These are phyloP conservation scores for Monosporascus ibericus DNA, from an alignment of 2,329 filamentous ascomycete genomes.

Conservation along the genomic window DNA sequence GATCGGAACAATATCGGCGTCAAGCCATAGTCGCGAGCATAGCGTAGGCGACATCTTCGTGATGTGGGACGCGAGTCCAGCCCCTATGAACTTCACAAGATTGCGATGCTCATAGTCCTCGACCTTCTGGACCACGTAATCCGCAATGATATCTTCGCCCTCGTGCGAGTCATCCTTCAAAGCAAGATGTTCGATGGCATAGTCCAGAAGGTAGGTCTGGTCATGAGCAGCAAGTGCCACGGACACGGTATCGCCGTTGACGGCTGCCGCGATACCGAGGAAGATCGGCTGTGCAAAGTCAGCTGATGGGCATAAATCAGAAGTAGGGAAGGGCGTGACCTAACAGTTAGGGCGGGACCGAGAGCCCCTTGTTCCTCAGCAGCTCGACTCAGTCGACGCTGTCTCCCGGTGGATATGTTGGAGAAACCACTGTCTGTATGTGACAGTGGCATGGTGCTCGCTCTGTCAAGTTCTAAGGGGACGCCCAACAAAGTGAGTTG, in stretches of 20 bases:
- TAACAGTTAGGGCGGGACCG: not conserved
- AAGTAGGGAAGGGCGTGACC: not conserved
- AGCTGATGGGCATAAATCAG: not conserved
- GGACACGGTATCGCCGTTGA: constrained; percentile 44
- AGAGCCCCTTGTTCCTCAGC: not conserved
- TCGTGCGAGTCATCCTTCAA: constrained; percentile 32
- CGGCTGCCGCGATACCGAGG: constrained; percentile 54
- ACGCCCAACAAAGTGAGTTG: not conserved
- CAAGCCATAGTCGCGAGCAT: constrained; percentile 66
- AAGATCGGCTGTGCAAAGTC: constrained; percentile 45
- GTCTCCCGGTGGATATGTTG: not conserved
- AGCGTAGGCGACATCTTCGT: constrained; percentile 56
- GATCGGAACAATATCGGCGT: constrained; percentile 70
- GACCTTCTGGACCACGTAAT: constrained; percentile 54
- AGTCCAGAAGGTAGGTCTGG: constrained; percentile 69
- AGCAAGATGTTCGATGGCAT: constrained; percentile 54
- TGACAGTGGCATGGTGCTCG: not conserved
- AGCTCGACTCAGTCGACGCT: not conserved
- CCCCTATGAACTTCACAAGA: constrained; percentile 68
- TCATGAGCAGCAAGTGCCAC: constrained; percentile 68
- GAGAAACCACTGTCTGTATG: not conserved
- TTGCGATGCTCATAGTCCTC: constrained; percentile 57
- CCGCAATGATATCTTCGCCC: constrained; percentile 44
- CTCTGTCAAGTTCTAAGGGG: not conserved
- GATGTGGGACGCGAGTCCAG: constrained; percentile 59